Evolutionary conservation across 345 rosid species (phyloP).

Genomic region (Acer yangbiense): DNA sequence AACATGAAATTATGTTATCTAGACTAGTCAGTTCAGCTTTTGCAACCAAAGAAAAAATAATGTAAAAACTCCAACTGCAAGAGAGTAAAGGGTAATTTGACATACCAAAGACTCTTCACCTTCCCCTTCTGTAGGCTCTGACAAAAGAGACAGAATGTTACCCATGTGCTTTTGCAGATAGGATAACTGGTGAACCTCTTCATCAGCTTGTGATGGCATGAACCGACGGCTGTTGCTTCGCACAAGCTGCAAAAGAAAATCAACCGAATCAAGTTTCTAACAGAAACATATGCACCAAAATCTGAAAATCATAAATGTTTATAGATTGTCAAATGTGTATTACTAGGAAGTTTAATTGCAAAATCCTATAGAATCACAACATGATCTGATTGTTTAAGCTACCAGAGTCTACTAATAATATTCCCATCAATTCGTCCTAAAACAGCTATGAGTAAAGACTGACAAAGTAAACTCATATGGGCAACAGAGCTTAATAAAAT

Average conservation of each 20-base stretch:
- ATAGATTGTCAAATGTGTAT: neutral
- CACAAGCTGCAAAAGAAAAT: conserved; percentile 64
- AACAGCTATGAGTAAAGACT: neutral
- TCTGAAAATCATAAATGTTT: conserved; percentile 1
- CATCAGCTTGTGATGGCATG: conserved; percentile 95
- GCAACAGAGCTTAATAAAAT: neutral
- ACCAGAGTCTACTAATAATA: neutral
- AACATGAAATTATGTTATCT: neutral
- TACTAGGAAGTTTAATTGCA: neutral
- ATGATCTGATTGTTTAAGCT: neutral
- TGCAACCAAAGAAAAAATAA: conserved; percentile 2
- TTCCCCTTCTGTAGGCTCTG: conserved; percentile 90
- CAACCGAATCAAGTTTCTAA: conserved; percentile 8
- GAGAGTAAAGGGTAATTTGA: conserved; percentile 15
- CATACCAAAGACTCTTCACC: conserved; percentile 90
- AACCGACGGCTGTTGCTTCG: conserved; percentile 97
- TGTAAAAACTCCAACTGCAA: neutral
- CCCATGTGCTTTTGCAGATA: conserved; percentile 93
- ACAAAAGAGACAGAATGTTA: conserved; percentile 82
- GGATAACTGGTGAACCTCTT: conserved; percentile 95
- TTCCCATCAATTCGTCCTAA: neutral
- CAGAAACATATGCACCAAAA: neutral
- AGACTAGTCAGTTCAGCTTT: neutral
- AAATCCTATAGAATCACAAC: neutral
- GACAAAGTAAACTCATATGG: neutral